Conservation (phyloP, 2,329 filamentous ascomycete genomes). For the Allantophomopsis lycopodina region DNA sequence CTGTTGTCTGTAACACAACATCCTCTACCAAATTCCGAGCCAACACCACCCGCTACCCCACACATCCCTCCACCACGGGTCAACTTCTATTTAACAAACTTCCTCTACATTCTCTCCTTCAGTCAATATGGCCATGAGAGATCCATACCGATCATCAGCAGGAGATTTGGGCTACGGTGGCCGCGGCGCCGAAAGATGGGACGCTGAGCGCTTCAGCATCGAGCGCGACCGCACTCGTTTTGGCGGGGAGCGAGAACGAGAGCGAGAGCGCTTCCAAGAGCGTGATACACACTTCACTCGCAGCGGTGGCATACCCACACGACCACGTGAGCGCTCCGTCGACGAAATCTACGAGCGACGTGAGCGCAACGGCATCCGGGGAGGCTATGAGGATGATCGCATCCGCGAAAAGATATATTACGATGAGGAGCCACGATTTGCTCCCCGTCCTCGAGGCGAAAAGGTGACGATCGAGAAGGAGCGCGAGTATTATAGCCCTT, state of each 20-base stretch:
- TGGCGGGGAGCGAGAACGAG: constrained; percentile 21
- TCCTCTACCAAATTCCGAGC: too few species aligned
- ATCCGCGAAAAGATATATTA: constrained; percentile 26
- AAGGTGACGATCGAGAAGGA: constrained; percentile 15
- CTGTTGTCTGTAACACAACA: too few species aligned
- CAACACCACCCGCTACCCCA: too few species aligned
- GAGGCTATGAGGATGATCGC: constrained; percentile 14
- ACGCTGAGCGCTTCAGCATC: constrained; percentile 35
- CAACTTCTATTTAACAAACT: too few species aligned
- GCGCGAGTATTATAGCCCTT: constrained; percentile 11
- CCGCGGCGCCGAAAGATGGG: constrained; percentile 27
- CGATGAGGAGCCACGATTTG: constrained; percentile 33
- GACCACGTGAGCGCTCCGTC: constrained; percentile 29
- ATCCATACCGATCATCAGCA: constrained; percentile 19
- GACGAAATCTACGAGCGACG: constrained; percentile 35
- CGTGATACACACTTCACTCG: constrained; percentile 26
- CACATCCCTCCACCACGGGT: too few species aligned
- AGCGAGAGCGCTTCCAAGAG: constrained; percentile 29
- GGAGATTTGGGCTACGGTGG: constrained; percentile 22
- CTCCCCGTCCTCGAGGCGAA: constrained; percentile 21
- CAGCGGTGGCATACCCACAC: constrained; percentile 23
- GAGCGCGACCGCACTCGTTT: constrained; percentile 30
- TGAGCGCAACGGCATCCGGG: constrained; percentile 13
- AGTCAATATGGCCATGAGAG: constrained; percentile 5
- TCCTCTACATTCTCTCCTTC: too few species aligned